These are phyloP conservation scores for Lolium rigidum DNA, from an alignment of 176 grass and related monocot species.

Conservation along the genomic window DNA sequence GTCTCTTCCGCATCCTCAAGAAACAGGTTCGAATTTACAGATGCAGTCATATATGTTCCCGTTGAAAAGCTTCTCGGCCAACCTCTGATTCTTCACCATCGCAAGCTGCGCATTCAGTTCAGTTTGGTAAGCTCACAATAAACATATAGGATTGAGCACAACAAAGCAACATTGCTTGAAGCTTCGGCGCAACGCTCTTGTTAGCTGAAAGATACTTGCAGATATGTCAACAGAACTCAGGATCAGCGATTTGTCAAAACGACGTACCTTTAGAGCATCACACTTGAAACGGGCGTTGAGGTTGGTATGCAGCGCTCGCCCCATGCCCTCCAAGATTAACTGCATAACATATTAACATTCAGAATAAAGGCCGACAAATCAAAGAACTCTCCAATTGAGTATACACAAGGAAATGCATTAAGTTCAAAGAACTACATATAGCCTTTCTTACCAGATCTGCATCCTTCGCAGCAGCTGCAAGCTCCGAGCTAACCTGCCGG, in stretches of 20 bases:
- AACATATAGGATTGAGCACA: not conserved
- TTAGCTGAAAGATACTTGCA: not conserved
- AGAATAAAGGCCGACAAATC: conserved; percentile 28
- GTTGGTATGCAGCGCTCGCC: conserved; percentile 89
- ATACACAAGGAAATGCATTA: conserved; percentile 23
- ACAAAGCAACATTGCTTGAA: not conserved
- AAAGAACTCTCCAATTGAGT: conserved; percentile 32
- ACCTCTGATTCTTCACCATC: conserved; percentile 97
- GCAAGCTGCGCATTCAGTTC: conserved; percentile 68
- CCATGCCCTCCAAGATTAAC: conserved; percentile 98
- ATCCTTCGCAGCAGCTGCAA: conserved; percentile 85
- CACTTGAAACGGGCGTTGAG: conserved; percentile 87
- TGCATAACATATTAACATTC: conserved; percentile 47
- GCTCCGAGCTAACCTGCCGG: conserved; percentile 94
- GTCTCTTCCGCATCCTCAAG: conserved; percentile 23
- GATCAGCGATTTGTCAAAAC: conserved; percentile 22
- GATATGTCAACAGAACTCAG: conserved; percentile 7
- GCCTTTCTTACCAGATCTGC: conserved; percentile 77
- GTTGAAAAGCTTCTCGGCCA: conserved; percentile 90
- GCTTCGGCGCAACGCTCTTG: not conserved
- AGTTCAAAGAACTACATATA: conserved; percentile 18
- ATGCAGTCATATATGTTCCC: conserved; percentile 96
- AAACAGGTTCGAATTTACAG: conserved; percentile 84
- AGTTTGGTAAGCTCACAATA: conserved; percentile 11
- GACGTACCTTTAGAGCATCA: conserved; percentile 86